These are phyloP conservation scores for Cenococcum geophilum DNA, from an alignment of 495 filamentous ascomycete genomes.

Conservation along the genomic window DNA sequence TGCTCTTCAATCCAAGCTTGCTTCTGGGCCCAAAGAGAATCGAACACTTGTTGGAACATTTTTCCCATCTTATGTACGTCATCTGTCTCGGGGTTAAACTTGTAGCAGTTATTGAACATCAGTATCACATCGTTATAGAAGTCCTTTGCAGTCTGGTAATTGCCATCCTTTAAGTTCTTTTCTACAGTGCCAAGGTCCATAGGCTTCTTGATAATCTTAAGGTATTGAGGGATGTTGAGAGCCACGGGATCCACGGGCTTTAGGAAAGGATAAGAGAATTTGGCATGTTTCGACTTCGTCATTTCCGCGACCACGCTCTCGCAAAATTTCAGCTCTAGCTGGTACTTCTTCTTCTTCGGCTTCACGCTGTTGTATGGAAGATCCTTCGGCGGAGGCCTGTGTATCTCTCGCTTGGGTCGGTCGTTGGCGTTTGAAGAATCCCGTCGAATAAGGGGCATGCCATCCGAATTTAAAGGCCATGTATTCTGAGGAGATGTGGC, in stretches of 20 bases:
- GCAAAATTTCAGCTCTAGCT: constrained; percentile 84
- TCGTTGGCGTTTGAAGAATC: constrained; percentile 69
- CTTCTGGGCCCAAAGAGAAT: constrained; percentile 66
- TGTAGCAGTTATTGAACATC: constrained; percentile 84
- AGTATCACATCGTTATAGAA: constrained; percentile 75
- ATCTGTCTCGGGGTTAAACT: constrained; percentile 82
- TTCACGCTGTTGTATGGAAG: constrained; percentile 74
- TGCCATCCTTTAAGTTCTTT: constrained; percentile 68
- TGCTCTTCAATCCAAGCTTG: constrained; percentile 69
- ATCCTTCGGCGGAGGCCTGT: constrained; percentile 81
- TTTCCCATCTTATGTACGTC: constrained; percentile 64
- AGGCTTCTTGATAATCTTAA: constrained; percentile 87
- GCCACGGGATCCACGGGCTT: constrained; percentile 87
- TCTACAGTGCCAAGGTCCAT: constrained; percentile 85
- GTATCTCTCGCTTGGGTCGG: constrained; percentile 88
- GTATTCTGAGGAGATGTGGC: constrained; percentile 48
- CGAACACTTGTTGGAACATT: constrained; percentile 64
- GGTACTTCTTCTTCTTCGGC: constrained; percentile 86
- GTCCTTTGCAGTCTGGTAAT: constrained; percentile 77
- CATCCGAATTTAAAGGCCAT: constrained; percentile 77
- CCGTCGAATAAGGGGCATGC: constrained; percentile 85
- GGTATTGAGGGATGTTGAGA: constrained; percentile 87
- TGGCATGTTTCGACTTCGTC: constrained; percentile 62
- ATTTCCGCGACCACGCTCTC: constrained; percentile 74
- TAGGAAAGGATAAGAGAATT: constrained; percentile 64